These are phyloP conservation scores for Fusarium phyllophilum DNA, from an alignment of 2,329 filamentous ascomycete species.

Conservation along the genomic window DNA sequence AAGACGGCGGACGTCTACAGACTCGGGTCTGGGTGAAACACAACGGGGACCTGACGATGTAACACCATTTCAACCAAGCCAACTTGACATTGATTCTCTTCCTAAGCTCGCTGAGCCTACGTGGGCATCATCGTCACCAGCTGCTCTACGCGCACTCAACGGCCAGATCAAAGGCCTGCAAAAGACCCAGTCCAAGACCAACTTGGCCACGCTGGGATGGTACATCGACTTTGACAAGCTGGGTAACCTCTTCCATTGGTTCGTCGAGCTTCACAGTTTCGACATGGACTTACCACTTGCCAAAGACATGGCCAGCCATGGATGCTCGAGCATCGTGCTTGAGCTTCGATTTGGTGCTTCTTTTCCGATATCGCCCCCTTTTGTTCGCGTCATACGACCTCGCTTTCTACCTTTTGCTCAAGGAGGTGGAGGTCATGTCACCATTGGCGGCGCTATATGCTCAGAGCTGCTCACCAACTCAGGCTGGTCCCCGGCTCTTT, in stretches of 20 bases:
- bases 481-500: constrained; percentile 80
- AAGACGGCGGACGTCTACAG: constrained; percentile 31
- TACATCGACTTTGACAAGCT: constrained; percentile 76
- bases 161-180: constrained; percentile 71
- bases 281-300: constrained; percentile 74
- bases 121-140: constrained; percentile 45
- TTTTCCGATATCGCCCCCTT: constrained; percentile 83
- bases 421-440: constrained; percentile 89
- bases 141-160: constrained; percentile 41
- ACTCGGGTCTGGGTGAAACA: constrained; percentile 31
- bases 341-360: constrained; percentile 83
- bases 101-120: constrained; percentile 64
- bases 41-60: constrained; percentile 4
- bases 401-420: constrained; percentile 76
- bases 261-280: constrained; percentile 89
- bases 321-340: constrained; percentile 75
- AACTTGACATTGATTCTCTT: constrained; percentile 69
- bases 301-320: constrained; percentile 73
- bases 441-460: constrained; percentile 81
- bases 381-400: constrained; percentile 84
- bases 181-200: constrained; percentile 69
- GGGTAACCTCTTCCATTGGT: constrained; percentile 88
- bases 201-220: constrained; percentile 80
- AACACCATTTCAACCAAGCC: constrained; percentile 71
- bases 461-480: constrained; percentile 87